Evolutionary conservation across 371 early-diverging fungal species (phyloP).

Genomic region (Lichtheimia corymbifera): DNA sequence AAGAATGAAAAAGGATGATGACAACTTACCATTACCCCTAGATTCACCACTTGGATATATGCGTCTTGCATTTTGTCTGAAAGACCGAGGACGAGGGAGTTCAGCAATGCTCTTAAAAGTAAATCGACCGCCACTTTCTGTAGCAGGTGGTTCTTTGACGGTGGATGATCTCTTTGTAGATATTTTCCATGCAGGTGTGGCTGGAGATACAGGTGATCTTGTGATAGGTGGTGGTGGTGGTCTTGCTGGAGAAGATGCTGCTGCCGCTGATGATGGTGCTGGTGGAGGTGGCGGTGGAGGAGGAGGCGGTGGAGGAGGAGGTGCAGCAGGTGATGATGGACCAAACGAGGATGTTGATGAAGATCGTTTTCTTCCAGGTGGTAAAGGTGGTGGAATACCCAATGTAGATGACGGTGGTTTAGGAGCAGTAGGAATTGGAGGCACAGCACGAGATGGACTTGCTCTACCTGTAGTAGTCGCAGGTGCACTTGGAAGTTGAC

Average conservation of each 20-base stretch:
- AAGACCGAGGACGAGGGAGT: constrained; percentile 34
- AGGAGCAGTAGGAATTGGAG: constrained; percentile 10
- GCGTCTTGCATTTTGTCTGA: constrained; percentile 12
- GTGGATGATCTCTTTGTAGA: background rate
- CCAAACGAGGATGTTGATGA: constrained; percentile 24
- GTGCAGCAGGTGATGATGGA: constrained; percentile 19
- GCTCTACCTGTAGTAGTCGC: constrained; percentile 17
- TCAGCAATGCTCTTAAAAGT: constrained; percentile 33
- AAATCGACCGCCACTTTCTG: constrained; percentile 40
- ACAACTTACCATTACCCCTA: constrained; percentile 40
- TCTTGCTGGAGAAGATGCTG: background rate
- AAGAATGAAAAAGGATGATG: background rate
- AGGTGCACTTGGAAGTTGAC: constrained; percentile 6
- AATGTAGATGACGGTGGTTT: constrained; percentile 9
- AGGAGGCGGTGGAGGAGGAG: constrained; percentile 23
- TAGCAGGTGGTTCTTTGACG: constrained; percentile 20
- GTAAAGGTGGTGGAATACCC: constrained; percentile 37
- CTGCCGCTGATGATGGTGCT: constrained; percentile 8
- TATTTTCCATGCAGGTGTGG: constrained; percentile 10
- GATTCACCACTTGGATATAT: constrained; percentile 43
- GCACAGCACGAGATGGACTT: constrained; percentile 13
- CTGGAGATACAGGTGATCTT: constrained; percentile 7
- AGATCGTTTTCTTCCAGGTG: constrained; percentile 39
- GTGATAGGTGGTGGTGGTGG: constrained; percentile 16
- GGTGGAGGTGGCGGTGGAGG: constrained; percentile 23